Percentiles rank a stretch among this genome's conserved stretches.
Evolutionary conservation across 2,329 filamentous ascomycete species (phyloP).

Genomic region (Pseudohalonectria lignicola): DNA sequence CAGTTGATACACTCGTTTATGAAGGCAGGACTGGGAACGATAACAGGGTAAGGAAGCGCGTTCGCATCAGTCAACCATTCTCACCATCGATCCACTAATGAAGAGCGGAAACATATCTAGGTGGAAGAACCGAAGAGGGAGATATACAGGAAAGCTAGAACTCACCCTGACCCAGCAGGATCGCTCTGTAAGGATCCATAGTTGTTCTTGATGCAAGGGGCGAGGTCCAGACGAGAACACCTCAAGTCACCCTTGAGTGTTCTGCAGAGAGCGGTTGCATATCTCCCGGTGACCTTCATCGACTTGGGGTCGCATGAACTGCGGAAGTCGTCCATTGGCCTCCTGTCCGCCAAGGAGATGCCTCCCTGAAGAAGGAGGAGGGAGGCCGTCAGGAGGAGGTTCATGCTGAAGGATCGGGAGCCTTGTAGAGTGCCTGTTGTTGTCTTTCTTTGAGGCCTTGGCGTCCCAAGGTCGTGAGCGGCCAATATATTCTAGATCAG

Average conservation of each 20-base stretch:
- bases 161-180: not conserved
- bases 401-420: not conserved
- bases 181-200: not conserved
- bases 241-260: not conserved
- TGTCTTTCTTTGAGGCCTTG: not conserved
- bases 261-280: not conserved
- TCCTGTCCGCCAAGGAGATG: not conserved
- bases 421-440: not conserved
- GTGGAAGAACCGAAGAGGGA: not conserved
- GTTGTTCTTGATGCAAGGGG: not conserved
- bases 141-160: too few species aligned
- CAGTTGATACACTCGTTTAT: not conserved
- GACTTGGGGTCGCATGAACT: not conserved
- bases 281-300: not conserved
- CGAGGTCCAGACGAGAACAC: not conserved
- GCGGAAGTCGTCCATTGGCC: slow-evolving; percentile 1
- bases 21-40: not conserved
- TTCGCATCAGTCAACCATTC: not conserved
- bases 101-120: not conserved
- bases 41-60: not conserved
- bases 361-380: not conserved
- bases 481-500: not conserved
- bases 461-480: too few species aligned
- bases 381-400: not conserved
- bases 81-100: not conserved